phyloP scores from a whole-genome alignment of 23 red algal genomes.

The Gracilaria gracilis region DNA sequence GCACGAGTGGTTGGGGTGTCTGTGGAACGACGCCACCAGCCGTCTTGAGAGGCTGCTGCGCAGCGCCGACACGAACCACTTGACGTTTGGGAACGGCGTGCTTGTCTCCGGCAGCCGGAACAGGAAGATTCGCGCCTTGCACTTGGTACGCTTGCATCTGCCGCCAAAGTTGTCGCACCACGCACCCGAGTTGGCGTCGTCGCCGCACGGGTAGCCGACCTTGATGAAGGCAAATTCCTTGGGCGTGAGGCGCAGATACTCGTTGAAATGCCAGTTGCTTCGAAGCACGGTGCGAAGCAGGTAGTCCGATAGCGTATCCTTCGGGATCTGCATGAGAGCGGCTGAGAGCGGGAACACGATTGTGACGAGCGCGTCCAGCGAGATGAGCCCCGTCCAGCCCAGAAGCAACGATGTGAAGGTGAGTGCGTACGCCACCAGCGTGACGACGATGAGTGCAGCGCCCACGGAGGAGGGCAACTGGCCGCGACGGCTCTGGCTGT shows the following conservation, averaged over 20 bases:
- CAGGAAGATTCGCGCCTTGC: background rate
- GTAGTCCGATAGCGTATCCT: background rate
- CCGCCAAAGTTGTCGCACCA: background rate
- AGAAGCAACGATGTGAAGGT: background rate
- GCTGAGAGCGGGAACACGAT: conserved; percentile 27
- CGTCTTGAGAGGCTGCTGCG: background rate
- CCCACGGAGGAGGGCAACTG: background rate
- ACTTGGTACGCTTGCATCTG: background rate
- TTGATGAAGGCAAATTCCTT: background rate
- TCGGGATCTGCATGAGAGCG: background rate
- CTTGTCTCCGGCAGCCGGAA: background rate
- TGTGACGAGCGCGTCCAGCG: conserved; percentile 14
- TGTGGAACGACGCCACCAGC: background rate
- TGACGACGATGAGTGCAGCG: background rate
- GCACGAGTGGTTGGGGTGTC: background rate
- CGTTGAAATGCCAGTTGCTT: background rate
- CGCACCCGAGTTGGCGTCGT: background rate
- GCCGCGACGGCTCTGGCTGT: background rate
- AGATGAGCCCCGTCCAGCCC: conserved; percentile 15
- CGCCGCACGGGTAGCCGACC: background rate
- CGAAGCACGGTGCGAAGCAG: background rate
- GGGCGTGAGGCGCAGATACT: background rate
- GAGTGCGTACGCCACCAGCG: background rate
- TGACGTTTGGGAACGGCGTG: background rate
- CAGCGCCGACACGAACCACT: background rate